Base-by-base conservation (phyloP, 106 monocot genomes). In the Dendrobium officinale region DNA sequence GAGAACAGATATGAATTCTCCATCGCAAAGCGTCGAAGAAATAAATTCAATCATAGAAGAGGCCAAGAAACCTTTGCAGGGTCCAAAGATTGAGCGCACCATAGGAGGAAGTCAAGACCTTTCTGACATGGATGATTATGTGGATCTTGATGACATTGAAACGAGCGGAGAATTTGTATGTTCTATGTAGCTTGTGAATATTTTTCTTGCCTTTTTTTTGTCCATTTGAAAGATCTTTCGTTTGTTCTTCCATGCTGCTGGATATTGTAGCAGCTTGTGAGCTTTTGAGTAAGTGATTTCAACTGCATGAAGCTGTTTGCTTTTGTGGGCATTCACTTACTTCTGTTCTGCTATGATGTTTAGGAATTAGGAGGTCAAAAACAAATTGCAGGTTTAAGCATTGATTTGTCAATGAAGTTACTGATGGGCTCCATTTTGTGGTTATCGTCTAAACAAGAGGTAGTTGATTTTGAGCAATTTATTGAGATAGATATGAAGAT, bases 101-200 rank as follows among this genome's bases (percentile, higher is more conserved):
- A 81, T 88, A 6, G 89, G 82, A 4, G 88, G 90, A 16, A 92
- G 93, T 73, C 41, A 64, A 78, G 92, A 92, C 11, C 82, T 90
- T 4, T 90, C 90, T 33, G 88, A 89, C 68, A 73, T 91, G 58
- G 91, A 91, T 84, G 86, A 37, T 33, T 90, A 90, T 79, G 41
- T 88, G 55, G 96, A 96, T 13, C 55, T 93, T 41, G 93, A 96
- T 73, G 96, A 96, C 77, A 77, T 87, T 42, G 96, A 92, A 37
- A 72, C 85, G 0, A 96, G 96, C 43, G 96, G 94, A 10, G 96
- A 96, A 26, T 93, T 86, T 80, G 93, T 64, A 61, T 64, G 64
- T 10, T 2, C 24, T 5, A 5, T 64, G 10, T 64, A 64, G 24
- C 7, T 24, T n/a, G 5, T 9, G 24, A 20, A 61, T 47, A 47